phyloP scores from a whole-genome alignment of 257 asterid genomes.

The Solanum bulbocastanum region DNA sequence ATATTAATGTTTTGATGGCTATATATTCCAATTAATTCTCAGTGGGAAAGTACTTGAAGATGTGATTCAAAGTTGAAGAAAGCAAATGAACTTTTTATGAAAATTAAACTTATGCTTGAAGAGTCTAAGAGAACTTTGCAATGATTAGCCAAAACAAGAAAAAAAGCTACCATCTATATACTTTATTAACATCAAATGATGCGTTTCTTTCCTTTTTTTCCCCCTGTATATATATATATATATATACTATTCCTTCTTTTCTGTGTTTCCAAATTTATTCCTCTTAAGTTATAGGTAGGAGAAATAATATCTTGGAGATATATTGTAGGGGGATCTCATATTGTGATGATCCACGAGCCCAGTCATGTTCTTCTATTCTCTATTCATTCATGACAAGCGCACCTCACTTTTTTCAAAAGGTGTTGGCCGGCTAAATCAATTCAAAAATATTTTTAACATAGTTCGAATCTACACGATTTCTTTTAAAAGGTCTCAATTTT shows the following conservation, averaged over 20 bases:
- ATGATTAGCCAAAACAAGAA: conserved; percentile 21
- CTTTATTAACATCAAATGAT: conserved; percentile 19
- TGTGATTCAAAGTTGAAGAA: conserved; percentile 13
- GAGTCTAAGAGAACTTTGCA: conserved; percentile 8
- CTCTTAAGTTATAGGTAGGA: neutral
- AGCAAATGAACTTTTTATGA: conserved; percentile 7
- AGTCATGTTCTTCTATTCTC: neutral
- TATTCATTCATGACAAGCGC: neutral
- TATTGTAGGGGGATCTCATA: neutral
- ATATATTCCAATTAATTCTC: neutral
- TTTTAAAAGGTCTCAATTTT: neutral
- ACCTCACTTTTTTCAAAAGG: neutral
- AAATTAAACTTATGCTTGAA: conserved; percentile 21
- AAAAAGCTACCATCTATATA: neutral
- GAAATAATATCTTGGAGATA: neutral
- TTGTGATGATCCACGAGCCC: neutral
- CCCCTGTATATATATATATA: no score
- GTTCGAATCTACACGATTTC: neutral
- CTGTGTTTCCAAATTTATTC: neutral
- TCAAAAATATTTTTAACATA: neutral
- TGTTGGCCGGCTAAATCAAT: neutral
- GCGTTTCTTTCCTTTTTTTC: neutral
- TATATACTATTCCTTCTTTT: neutral
- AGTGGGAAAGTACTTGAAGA: neutral
- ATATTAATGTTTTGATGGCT: neutral